phyloP scores from a whole-genome alignment of 2,329 filamentous ascomycete genomes.

The Trichophyton equinum region DNA sequence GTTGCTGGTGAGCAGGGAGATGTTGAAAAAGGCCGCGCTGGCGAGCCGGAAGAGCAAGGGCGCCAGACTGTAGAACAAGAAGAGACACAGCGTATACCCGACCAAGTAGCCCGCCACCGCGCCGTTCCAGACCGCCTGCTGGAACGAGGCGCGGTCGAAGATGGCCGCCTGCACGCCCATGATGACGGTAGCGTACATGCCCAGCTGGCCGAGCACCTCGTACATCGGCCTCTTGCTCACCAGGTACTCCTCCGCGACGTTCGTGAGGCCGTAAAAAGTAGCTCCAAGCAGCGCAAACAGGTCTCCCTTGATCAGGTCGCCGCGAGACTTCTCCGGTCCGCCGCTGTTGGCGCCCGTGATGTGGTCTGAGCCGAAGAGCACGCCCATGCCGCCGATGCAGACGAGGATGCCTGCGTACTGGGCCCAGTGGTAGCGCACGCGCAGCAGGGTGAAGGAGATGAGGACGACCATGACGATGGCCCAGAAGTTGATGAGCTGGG shows the following conservation, averaged over 20 bases:
- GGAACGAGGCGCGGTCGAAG: slow-evolving; percentile 70
- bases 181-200: slow-evolving; percentile 77
- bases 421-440: slow-evolving; percentile 76
- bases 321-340: slow-evolving; percentile 32
- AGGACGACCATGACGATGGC: slow-evolving; percentile 85
- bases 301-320: slow-evolving; percentile 77
- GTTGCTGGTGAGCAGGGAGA: slow-evolving; percentile 82
- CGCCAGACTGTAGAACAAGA: slow-evolving; percentile 75
- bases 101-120: slow-evolving; percentile 66
- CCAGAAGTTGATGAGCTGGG: slow-evolving; percentile 98
- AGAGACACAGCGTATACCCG: slow-evolving; percentile 77
- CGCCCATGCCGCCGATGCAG: slow-evolving; percentile 80
- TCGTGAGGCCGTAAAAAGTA: slow-evolving; percentile 79
- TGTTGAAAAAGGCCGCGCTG: slow-evolving; percentile 90
- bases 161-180: slow-evolving; percentile 84
- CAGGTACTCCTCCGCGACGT: slow-evolving; percentile 89
- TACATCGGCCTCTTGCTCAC: slow-evolving; percentile 78
- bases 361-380: slow-evolving; percentile 78
- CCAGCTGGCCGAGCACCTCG: slow-evolving; percentile 85
- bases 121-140: slow-evolving; percentile 50
- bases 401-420: slow-evolving; percentile 80
- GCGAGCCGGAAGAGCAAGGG: slow-evolving; percentile 83
- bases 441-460: slow-evolving; percentile 61
- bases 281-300: slow-evolving; percentile 82
- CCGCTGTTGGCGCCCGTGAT: slow-evolving; percentile 61